Percentiles rank a stretch among this genome's conserved stretches.
phyloP scores from a whole-genome alignment of 148 eudicot genomes.

The Arctostaphylos glauca region DNA sequence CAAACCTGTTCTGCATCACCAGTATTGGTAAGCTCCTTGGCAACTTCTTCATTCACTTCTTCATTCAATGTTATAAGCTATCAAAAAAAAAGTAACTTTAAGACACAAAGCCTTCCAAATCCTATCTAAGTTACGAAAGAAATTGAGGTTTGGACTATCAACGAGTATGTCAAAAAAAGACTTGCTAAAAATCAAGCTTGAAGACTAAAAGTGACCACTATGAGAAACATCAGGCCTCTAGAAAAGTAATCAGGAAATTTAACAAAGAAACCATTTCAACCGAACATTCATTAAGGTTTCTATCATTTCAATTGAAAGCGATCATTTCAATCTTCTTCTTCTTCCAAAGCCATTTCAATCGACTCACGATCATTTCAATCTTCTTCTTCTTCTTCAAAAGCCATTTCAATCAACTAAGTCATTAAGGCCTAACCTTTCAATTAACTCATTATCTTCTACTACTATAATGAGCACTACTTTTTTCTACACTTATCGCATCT shows the following conservation, averaged over 20 bases:
- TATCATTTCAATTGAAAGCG: not conserved
- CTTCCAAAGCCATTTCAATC: conserved; percentile 2
- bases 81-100: too few relatives aligned
- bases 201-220: not conserved
- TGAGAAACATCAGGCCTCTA: not conserved
- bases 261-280: not conserved
- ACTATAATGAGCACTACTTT: not conserved
- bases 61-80: too few relatives aligned
- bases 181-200: not conserved
- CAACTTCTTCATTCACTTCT: too few relatives aligned
- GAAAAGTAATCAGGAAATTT: not conserved
- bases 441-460: not conserved
- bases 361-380: not conserved
- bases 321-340: not conserved
- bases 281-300: not conserved
- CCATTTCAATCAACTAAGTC: not conserved
- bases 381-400: not conserved
- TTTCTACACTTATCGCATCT: not conserved
- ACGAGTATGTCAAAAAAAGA: not conserved
- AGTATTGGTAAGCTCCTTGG: not conserved
- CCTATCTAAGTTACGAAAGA: too few relatives aligned
- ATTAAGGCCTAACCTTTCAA: not conserved
- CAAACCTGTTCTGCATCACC: too few relatives aligned
- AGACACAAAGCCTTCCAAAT: too few relatives aligned
- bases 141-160: not conserved